Conservation (phyloP, 1,284 basidiomycete genomes). For the Psilocybe mexicana region DNA sequence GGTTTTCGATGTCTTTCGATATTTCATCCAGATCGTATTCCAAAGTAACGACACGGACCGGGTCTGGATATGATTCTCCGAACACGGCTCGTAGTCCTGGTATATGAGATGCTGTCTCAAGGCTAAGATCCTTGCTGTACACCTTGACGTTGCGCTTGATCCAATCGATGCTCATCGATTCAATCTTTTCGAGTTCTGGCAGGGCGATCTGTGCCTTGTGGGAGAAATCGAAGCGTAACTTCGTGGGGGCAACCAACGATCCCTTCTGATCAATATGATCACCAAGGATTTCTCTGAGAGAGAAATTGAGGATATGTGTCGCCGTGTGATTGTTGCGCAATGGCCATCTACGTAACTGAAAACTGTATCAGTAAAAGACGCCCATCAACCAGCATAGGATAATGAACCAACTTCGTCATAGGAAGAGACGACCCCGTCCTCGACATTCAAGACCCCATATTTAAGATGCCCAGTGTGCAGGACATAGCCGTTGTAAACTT, state of each 20-base stretch:
- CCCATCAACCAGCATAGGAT: slow-evolving; percentile 17
- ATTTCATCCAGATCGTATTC: slow-evolving; percentile 90
- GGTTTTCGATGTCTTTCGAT: slow-evolving; percentile 80
- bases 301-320: slow-evolving; percentile 97
- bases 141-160: slow-evolving; percentile 89
- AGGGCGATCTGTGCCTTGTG: slow-evolving; percentile 87
- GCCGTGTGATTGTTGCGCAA: slow-evolving; percentile 98
- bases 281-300: slow-evolving; percentile 89
- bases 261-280: slow-evolving; percentile 99
- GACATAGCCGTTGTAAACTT: slow-evolving; percentile 62
- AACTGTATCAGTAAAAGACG: neutral
- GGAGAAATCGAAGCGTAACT: slow-evolving; percentile 98
- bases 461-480: slow-evolving; percentile 90
- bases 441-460: slow-evolving; percentile 45
- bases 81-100: slow-evolving; percentile 96
- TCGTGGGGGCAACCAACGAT: slow-evolving; percentile 93
- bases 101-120: slow-evolving; percentile 86
- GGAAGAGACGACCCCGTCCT: slow-evolving; percentile 53
- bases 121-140: slow-evolving; percentile 83
- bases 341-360: slow-evolving; percentile 87
- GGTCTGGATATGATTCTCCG: slow-evolving; percentile 97
- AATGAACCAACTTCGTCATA: slow-evolving; percentile 58
- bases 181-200: slow-evolving; percentile 82
- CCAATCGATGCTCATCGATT: slow-evolving; percentile 85
- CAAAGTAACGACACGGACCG: slow-evolving; percentile 92